Percentiles rank a stretch among this genome's conserved stretches.
Evolutionary conservation across 768 basidiomycete species (phyloP).

Genomic region (Phallus indusiatus): DNA sequence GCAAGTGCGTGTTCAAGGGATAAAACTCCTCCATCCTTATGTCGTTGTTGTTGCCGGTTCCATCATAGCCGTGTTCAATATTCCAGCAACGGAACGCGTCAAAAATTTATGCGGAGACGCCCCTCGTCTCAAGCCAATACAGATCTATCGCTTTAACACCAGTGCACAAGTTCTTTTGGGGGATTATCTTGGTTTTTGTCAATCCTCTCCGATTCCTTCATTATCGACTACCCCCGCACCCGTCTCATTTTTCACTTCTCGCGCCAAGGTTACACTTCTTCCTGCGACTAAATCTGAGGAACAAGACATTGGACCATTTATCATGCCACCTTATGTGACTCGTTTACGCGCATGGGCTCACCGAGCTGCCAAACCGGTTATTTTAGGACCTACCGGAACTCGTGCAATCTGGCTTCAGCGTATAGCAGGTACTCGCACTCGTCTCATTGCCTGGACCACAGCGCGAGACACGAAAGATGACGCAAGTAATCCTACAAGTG

Average conservation of each 20-base stretch:
- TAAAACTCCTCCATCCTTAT: slow-evolving; percentile 7
- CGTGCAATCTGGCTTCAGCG: slow-evolving; percentile 9
- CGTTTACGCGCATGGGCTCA: slow-evolving; percentile 7
- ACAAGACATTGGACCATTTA: background rate
- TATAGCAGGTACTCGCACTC: background rate
- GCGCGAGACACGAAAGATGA: background rate
- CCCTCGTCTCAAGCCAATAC: background rate
- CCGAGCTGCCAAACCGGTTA: slow-evolving; percentile 2
- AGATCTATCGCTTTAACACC: slow-evolving; percentile 6
- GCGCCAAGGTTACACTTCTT: slow-evolving; percentile 1
- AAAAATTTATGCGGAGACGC: slow-evolving; percentile 7
- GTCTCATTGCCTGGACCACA: slow-evolving; percentile 9
- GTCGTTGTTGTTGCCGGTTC: slow-evolving; percentile 6
- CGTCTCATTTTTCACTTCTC: slow-evolving; percentile 3
- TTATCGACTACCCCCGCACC: background rate
- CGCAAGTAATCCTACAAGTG: background rate
- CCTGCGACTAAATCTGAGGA: background rate
- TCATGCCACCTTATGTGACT: slow-evolving; percentile 2
- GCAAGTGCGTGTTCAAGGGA: slow-evolving; percentile 6
- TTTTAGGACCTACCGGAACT: slow-evolving; percentile 6
- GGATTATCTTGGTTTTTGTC: slow-evolving; percentile 2
- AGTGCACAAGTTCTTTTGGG: slow-evolving; percentile 5
- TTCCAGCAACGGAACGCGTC: slow-evolving; percentile 4
- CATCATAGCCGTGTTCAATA: slow-evolving; percentile 5
- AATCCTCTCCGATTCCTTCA: background rate